Base-by-base conservation (phyloP, 345 rosid genomes). In the Salix purpurea region DNA sequence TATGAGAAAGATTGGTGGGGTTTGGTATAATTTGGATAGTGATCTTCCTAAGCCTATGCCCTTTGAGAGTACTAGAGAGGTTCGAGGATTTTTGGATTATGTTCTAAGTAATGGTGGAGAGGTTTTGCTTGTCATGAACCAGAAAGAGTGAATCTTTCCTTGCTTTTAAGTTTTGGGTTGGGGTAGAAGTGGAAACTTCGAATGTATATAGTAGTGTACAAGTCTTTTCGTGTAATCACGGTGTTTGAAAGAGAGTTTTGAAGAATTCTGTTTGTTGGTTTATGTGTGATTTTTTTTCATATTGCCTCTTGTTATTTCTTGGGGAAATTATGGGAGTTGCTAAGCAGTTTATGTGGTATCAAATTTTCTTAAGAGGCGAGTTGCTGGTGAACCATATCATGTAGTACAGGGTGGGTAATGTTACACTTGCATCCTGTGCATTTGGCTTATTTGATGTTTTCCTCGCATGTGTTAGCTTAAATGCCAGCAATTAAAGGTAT, bases 21-120 rank as follows among this genome's bases (percentile, higher is more conserved):
- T 88, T 68, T 94, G 97, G 98, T 93, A 92, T 85, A 94, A 92
- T 74, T 82, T 94, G 87, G 97, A 91, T 62, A 92, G 98, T 85
- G 97, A 96, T 84, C 93, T 94, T 24, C 6, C 39, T 66, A 69
- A 81, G 40, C 94, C 96, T 58, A 48, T 62, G 7, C 15, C 71
- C 37, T 92, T 92, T 60, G 77, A 80, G 65, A 83, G 82, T 44
- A 74, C 74, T 34, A 85, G 82, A 69, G 85, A 88, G 80, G 89
- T 92, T 64, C 77, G 73, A 79, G 86, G 66, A 6, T 88, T 88
- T 77, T 86, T 92, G 91, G 93, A 91, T 84, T 86, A 66, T 42
- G 82, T 80, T 48, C 78, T 92, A 40, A 65, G 67, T 74, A 85
- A 65, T 65, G 90, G 96, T 18, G 91, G 88, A 16, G 95, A 92